phyloP scores from a whole-genome alignment of 495 filamentous ascomycete genomes.

The Aspergillus cavernicola region DNA sequence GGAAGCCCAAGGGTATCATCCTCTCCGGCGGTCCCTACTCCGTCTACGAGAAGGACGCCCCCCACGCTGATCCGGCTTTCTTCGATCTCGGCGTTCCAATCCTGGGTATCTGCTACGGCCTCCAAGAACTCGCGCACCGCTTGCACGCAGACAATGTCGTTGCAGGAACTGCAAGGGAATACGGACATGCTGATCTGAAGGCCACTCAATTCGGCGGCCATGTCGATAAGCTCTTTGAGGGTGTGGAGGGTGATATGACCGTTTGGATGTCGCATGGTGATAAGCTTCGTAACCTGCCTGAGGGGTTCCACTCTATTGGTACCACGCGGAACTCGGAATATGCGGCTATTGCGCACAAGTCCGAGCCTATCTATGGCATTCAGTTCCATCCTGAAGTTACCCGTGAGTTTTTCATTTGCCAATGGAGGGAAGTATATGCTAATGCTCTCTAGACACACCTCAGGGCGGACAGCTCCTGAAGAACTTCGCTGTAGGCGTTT shows the following conservation, averaged over 20 bases:
- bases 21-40: slow-evolving; percentile 68
- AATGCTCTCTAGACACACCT: slow-evolving; percentile 44
- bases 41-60: slow-evolving; percentile 69
- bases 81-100: slow-evolving; percentile 77
- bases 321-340: slow-evolving; percentile 70
- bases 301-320: slow-evolving; percentile 68
- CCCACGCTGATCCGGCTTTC: slow-evolving; percentile 73
- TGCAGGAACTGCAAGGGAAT: slow-evolving; percentile 68
- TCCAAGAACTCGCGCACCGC: slow-evolving; percentile 80
- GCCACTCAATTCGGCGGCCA: slow-evolving; percentile 50
- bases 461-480: slow-evolving; percentile 46
- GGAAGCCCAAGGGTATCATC: slow-evolving; percentile 78
- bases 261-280: slow-evolving; percentile 89
- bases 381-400: slow-evolving; percentile 89
- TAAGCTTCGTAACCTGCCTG: slow-evolving; percentile 70
- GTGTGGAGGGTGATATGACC: slow-evolving; percentile 60
- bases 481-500: slow-evolving; percentile 83
- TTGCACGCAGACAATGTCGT: slow-evolving; percentile 64
- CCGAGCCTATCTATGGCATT: slow-evolving; percentile 59
- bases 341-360: slow-evolving; percentile 75
- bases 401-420: slow-evolving; percentile 2
- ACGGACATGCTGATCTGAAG: slow-evolving; percentile 61
- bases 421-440: background rate
- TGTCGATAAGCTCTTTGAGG: slow-evolving; percentile 69
- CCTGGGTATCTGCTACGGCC: slow-evolving; percentile 75